These are phyloP conservation scores for Spathaspora arborariae DNA, from an alignment of 805 yeast species.

Conservation along the genomic window DNA sequence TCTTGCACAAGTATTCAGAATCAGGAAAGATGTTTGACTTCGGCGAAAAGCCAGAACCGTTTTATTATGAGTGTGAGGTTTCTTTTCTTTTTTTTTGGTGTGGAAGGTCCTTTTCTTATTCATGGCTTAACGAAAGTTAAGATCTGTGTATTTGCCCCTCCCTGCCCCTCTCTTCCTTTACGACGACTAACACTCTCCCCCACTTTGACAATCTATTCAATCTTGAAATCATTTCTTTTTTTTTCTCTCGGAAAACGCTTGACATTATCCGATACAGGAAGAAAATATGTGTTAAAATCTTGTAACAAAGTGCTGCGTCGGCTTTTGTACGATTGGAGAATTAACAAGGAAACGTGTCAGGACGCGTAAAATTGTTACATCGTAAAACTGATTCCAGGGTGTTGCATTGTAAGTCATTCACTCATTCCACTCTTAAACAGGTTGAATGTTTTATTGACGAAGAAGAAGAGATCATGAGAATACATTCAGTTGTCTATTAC, in stretches of 20 bases:
- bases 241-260: not conserved
- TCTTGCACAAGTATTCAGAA: not conserved
- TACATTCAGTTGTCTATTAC: no score
- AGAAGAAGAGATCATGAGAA: no score
- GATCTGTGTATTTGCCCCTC: not conserved
- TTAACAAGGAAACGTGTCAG: no score
- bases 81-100: not conserved
- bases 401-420: no score
- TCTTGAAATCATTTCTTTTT: not conserved
- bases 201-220: not conserved
- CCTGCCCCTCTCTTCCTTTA: no score
- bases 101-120: not conserved
- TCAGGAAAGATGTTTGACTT: not conserved
- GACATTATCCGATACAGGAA: not conserved
- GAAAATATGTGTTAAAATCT: not conserved
- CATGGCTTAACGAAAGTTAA: not conserved
- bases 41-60: not conserved
- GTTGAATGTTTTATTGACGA: no score
- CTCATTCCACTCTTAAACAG: no score
- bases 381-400: no score
- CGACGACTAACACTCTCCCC: no score
- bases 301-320: no score
- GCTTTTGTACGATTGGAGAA: no score
- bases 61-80: not conserved
- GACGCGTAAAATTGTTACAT: no score